Evolutionary conservation across 73 alveolate species (phyloP).

Genomic region (Paramecium sonneborni): DNA sequence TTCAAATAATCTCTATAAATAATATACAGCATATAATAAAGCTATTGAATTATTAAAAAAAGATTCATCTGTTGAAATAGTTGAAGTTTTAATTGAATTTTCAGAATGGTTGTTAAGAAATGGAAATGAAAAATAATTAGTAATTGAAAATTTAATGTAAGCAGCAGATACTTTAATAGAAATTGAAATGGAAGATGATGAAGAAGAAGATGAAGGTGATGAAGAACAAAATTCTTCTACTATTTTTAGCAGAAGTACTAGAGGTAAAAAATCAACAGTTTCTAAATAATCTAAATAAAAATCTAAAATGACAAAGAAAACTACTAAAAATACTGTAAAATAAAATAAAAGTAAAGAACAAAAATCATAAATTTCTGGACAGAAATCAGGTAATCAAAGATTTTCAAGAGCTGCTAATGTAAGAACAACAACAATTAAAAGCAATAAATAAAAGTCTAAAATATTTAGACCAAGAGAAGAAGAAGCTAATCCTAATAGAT

Average conservation of each 20-base stretch:
- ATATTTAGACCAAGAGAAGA: conserved; percentile 92
- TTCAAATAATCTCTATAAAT: conserved; percentile 87
- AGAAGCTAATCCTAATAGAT: conserved; percentile 94
- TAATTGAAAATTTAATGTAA: conserved; percentile 87
- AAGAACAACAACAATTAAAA: conserved; percentile 74
- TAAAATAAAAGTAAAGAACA: conserved; percentile 71
- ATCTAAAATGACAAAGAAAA: conserved; percentile 70
- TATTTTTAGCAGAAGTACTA: conserved; percentile 69
- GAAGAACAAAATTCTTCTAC: conserved; percentile 85
- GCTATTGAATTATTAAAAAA: conserved; percentile 94
- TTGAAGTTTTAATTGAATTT: conserved; percentile 94
- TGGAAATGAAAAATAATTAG: conserved; percentile 90
- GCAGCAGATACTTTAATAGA: conserved; percentile 97
- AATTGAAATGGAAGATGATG: conserved; percentile 97
- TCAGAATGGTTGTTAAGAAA: conserved; percentile 95
- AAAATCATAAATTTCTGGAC: conserved; percentile 86
- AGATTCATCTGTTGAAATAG: conserved; percentile 95
- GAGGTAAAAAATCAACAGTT: conserved; percentile 61
- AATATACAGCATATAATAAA: conserved; percentile 94
- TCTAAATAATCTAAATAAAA: conserved; percentile 59
- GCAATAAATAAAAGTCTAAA: conserved; percentile 84
- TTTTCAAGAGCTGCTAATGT: conserved; percentile 77
- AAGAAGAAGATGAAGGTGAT: conserved; percentile 91
- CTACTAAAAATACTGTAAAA: conserved; percentile 81
- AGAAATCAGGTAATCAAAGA: conserved; percentile 73